A percentile compares a stretch with the other conserved stretches of the same genome.
Conservation (phyloP, 1,139 yeast species). For the Hansenula sp. region DNA sequence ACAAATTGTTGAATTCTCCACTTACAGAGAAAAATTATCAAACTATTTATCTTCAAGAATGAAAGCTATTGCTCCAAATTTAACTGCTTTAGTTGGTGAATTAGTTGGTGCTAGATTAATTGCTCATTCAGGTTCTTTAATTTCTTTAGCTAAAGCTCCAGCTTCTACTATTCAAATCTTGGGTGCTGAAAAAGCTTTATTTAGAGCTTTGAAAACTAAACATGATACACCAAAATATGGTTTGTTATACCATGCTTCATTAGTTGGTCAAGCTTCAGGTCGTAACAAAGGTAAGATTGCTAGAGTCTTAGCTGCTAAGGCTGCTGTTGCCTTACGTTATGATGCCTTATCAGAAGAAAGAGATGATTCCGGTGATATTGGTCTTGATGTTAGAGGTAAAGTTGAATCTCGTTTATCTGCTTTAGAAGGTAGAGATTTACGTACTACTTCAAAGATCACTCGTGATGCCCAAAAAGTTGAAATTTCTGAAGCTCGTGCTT, state of each 20-base stretch:
- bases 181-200: conserved; percentile 99
- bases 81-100: conserved; percentile 94
- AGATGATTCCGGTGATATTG: conserved; percentile 92
- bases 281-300: conserved; percentile 99
- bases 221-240: conserved; percentile 99
- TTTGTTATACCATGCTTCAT: conserved; percentile 91
- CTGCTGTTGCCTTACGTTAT: conserved; percentile 93
- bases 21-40: conserved; percentile 89
- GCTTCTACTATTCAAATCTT: conserved; percentile 98
- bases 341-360: conserved; percentile 97
- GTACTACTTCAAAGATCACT: conserved; percentile 73
- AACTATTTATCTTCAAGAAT: conserved; percentile 88
- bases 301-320: conserved; percentile 97
- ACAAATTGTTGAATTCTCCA: conserved; percentile 91
- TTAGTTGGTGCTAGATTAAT: conserved; percentile 97
- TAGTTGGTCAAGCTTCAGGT: conserved; percentile 96
- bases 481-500: conserved; percentile 77
- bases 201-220: conserved; percentile 97
- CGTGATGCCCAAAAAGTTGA: conserved; percentile 83
- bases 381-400: conserved; percentile 87
- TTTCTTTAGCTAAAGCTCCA: conserved; percentile 94
- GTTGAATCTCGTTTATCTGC: conserved; percentile 94
- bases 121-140: conserved; percentile 95
- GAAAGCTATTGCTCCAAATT: conserved; percentile 98
- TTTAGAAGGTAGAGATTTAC: conserved; percentile 89